Conservation (phyloP, 2,329 filamentous ascomycete species). For the Exophiala viscosa region DNA sequence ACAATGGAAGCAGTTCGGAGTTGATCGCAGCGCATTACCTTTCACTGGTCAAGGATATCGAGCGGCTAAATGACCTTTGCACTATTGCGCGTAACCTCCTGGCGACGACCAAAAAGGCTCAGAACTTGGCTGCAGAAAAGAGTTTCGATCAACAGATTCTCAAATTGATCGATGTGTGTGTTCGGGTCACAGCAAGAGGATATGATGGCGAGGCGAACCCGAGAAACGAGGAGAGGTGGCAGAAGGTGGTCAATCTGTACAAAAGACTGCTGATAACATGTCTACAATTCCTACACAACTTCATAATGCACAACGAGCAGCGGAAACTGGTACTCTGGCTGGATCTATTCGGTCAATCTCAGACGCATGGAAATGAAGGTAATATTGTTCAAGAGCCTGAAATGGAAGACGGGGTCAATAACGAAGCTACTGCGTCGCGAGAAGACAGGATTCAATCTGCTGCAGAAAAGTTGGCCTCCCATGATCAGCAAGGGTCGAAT, state of each 20-base stretch:
- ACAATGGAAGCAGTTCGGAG: slow-evolving; percentile 41
- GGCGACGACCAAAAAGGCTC: slow-evolving; percentile 57
- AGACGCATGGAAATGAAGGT: slow-evolving; percentile 9
- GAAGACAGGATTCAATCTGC: slow-evolving; percentile 23
- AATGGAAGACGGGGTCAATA: slow-evolving; percentile 3
- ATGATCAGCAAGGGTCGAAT: background rate
- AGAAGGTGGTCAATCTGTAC: slow-evolving; percentile 62
- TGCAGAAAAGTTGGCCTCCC: slow-evolving; percentile 18
- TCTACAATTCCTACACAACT: slow-evolving; percentile 64
- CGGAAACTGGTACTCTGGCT: slow-evolving; percentile 64
- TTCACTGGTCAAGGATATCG: slow-evolving; percentile 58
- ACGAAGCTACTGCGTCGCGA: slow-evolving; percentile 6
- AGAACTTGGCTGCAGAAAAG: slow-evolving; percentile 60
- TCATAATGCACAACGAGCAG: slow-evolving; percentile 63
- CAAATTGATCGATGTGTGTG: slow-evolving; percentile 60
- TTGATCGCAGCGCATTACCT: slow-evolving; percentile 60
- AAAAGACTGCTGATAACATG: slow-evolving; percentile 64
- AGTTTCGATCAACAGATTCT: slow-evolving; percentile 60
- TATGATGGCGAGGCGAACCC: slow-evolving; percentile 61
- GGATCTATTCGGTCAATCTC: slow-evolving; percentile 57
- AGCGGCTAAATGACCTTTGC: slow-evolving; percentile 59
- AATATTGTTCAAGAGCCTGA: slow-evolving; percentile 3
- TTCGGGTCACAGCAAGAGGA: slow-evolving; percentile 60
- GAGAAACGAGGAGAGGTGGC: slow-evolving; percentile 62
- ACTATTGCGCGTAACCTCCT: slow-evolving; percentile 61